phyloP scores from a whole-genome alignment of 2,329 filamentous ascomycete species.

The Claviceps sp. region DNA sequence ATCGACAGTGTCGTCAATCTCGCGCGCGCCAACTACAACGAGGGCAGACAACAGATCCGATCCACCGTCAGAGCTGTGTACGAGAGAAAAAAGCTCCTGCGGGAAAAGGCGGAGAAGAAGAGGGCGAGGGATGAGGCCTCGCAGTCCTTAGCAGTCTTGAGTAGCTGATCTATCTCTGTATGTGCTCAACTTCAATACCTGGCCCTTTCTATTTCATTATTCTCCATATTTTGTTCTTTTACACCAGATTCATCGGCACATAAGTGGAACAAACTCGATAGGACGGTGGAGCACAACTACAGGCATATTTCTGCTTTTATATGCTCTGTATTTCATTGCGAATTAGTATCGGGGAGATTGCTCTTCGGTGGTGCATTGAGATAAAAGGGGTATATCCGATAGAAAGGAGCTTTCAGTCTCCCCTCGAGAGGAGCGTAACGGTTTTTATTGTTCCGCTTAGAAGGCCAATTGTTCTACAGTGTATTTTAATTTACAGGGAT shows the following conservation, averaged over 20 bases:
- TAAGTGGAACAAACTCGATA: no score
- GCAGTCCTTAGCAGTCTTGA: slow-evolving; percentile 3
- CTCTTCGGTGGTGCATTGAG: no score
- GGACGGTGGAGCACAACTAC: not conserved
- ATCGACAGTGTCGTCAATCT: slow-evolving; percentile 74
- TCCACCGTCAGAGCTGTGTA: slow-evolving; percentile 78
- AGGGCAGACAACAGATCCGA: slow-evolving; percentile 66
- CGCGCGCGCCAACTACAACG: slow-evolving; percentile 73
- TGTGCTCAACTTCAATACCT: no score
- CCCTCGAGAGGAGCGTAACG: no score
- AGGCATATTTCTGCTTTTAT: not conserved
- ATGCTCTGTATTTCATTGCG: not conserved
- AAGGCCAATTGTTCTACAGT: slow-evolving; percentile 22
- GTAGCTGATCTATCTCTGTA: not conserved
- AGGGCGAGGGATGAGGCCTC: slow-evolving; percentile 19
- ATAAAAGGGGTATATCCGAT: no score
- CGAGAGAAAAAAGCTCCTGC: slow-evolving; percentile 67
- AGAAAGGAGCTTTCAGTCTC: no score
- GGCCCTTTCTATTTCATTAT: not conserved
- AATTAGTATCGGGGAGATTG: not conserved
- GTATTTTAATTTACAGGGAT: slow-evolving; percentile 24
- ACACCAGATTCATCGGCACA: no score
- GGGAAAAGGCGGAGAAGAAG: slow-evolving; percentile 39
- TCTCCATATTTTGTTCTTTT: not conserved
- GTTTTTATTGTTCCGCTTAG: not conserved